phyloP scores from a whole-genome alignment of 73 alveolate genomes.

The Breviolum minutum region DNA sequence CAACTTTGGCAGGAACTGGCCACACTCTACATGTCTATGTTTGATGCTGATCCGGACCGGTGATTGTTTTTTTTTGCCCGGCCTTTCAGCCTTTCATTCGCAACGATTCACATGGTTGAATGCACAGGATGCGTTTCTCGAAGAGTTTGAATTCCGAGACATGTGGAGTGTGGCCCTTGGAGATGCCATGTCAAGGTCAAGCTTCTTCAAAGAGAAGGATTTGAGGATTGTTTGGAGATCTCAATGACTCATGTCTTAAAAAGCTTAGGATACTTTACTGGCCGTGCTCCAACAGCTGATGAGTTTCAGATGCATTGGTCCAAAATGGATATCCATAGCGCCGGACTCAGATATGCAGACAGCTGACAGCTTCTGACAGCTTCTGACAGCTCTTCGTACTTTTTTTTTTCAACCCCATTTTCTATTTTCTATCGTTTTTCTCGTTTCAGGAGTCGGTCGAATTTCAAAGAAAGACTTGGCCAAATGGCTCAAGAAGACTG shows the following conservation, averaged over 20 bases:
- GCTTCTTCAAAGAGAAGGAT: too few species aligned
- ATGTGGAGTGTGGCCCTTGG: background rate
- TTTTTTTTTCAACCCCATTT: background rate
- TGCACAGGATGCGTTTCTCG: slow-evolving; percentile 17
- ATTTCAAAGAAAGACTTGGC: slow-evolving; percentile 53
- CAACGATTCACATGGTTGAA: background rate
- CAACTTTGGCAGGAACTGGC: slow-evolving; percentile 52
- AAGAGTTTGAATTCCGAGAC: slow-evolving; percentile 80
- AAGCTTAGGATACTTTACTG: slow-evolving; percentile 56
- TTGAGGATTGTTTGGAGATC: background rate
- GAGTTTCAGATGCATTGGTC: slow-evolving; percentile 86
- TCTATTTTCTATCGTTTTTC: too few species aligned
- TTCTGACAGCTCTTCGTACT: background rate
- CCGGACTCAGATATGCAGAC: background rate
- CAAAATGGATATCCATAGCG: slow-evolving; percentile 26
- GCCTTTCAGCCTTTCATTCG: background rate
- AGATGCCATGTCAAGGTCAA: background rate
- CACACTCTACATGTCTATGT: slow-evolving; percentile 69
- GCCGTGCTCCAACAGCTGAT: slow-evolving; percentile 75
- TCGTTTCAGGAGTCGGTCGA: slow-evolving; percentile 38
- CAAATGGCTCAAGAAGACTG: slow-evolving; percentile 53
- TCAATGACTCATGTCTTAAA: background rate
- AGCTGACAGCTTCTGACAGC: background rate
- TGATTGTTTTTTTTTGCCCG: background rate
- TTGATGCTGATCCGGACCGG: slow-evolving; percentile 82